Evolutionary conservation across 371 early-diverging fungal species (phyloP).

Genomic region (Cokeromyces recurvatus): DNA sequence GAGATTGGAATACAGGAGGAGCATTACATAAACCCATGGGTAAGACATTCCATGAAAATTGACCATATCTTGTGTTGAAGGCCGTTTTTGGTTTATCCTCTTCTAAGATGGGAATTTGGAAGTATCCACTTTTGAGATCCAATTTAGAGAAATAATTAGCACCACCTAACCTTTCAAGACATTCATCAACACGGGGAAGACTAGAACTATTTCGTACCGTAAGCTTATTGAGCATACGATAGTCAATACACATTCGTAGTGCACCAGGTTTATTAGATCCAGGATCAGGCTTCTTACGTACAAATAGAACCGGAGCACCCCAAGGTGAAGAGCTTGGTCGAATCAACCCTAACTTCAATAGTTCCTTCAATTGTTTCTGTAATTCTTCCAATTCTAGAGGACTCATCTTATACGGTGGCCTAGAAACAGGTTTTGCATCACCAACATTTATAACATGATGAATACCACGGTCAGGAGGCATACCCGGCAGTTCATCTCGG

Average conservation of each 20-base stretch:
- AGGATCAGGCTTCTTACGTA: conserved; percentile 43
- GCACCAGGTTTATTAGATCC: conserved; percentile 25
- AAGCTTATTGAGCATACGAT: conserved; percentile 35
- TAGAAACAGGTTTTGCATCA: conserved; percentile 10
- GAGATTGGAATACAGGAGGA: background rate
- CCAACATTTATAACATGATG: conserved; percentile 21
- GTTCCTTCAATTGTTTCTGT: background rate
- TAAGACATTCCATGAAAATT: background rate
- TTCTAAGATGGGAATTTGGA: background rate
- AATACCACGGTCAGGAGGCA: conserved; percentile 6
- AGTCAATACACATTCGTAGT: conserved; percentile 34
- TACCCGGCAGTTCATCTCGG: background rate
- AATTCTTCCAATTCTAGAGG: conserved; percentile 2
- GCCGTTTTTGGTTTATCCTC: background rate
- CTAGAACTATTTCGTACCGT: conserved; percentile 40
- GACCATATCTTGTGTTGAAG: conserved; percentile 8
- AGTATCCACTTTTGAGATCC: conserved; percentile 5
- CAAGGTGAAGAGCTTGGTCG: conserved; percentile 15
- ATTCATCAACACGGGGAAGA: conserved; percentile 44
- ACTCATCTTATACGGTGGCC: conserved; percentile 18
- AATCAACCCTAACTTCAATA: conserved; percentile 12
- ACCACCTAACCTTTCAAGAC: conserved; percentile 18
- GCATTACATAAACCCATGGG: background rate
- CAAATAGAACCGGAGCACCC: conserved; percentile 39
- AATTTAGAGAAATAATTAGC: conserved; percentile 17